A percentile compares a stretch with the other conserved stretches of the same genome.
These are phyloP conservation scores for Leccinum insolens DNA, from an alignment of 1,284 basidiomycete genomes.

Conservation along the genomic window DNA sequence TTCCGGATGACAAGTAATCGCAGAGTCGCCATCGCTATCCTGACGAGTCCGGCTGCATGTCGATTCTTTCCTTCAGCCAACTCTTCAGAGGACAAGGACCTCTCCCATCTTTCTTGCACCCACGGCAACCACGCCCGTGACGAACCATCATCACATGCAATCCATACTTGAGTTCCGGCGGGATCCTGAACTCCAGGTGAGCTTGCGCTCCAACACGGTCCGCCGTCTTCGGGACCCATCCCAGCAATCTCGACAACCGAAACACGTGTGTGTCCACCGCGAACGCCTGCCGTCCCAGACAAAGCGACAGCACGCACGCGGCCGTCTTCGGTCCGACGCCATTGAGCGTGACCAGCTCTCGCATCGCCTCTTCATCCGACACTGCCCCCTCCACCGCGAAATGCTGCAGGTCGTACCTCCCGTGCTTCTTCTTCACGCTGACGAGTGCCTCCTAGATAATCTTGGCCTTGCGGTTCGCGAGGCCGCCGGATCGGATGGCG, in stretches of 20 bases:
- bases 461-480: slow-evolving; percentile 74
- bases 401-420: slow-evolving; percentile 58
- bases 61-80: slow-evolving; percentile 25
- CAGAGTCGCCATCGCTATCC: neutral
- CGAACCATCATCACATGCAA: slow-evolving; percentile 74
- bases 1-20: slow-evolving; percentile 22
- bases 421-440: slow-evolving; percentile 56
- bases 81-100: slow-evolving; percentile 31
- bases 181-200: slow-evolving; percentile 70
- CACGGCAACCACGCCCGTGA: slow-evolving; percentile 61
- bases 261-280: slow-evolving; percentile 81
- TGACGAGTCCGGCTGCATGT: neutral
- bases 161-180: slow-evolving; percentile 68
- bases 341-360: slow-evolving; percentile 71
- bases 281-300: slow-evolving; percentile 71
- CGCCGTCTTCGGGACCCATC: slow-evolving; percentile 69
- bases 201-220: slow-evolving; percentile 71
- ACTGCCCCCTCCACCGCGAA: slow-evolving; percentile 40
- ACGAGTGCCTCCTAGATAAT: slow-evolving; percentile 64
- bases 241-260: slow-evolving; percentile 64
- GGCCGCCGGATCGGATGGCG: slow-evolving; percentile 68
- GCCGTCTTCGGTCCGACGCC: slow-evolving; percentile 84
- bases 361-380: slow-evolving; percentile 67
- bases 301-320: slow-evolving; percentile 75
- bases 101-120: slow-evolving; percentile 47